These are phyloP conservation scores for Pichia sp. DNA, from an alignment of 1,139 yeast genomes.

Conservation along the genomic window DNA sequence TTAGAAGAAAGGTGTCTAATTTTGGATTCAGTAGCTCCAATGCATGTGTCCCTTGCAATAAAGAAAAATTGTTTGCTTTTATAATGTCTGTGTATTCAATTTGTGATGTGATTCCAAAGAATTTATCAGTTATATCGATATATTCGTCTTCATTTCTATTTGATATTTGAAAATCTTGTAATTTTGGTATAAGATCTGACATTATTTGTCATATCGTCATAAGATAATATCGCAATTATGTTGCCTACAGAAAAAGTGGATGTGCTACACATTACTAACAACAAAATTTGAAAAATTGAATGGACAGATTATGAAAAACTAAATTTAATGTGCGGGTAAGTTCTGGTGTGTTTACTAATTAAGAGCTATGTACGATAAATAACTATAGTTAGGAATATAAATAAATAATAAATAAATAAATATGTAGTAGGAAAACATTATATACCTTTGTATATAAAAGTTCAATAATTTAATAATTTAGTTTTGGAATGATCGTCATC, in stretches of 20 bases:
- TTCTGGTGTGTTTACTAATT: background rate
- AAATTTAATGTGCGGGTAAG: background rate
- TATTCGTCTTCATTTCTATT: conserved; percentile 12
- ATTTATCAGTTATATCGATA: conserved; percentile 27
- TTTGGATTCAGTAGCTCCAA: conserved; percentile 56
- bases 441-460: background rate
- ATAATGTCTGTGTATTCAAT: conserved; percentile 34
- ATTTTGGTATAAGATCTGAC: conserved; percentile 5
- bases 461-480: background rate
- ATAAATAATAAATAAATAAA: conserved; percentile 6
- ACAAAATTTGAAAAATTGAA: background rate
- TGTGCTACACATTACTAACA: background rate
- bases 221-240: background rate
- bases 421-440: background rate
- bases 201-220: background rate
- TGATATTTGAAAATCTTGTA: conserved; percentile 6
- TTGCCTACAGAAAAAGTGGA: background rate
- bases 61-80: conserved; percentile 47
- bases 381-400: background rate
- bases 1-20: conserved; percentile 56
- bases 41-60: conserved; percentile 71
- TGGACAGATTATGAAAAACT: background rate
- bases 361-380: background rate
- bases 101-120: conserved; percentile 21
- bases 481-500: background rate